Evolutionary conservation across 352 stramenopile genomes (phyloP).

Genomic region (Pythium volutum): DNA sequence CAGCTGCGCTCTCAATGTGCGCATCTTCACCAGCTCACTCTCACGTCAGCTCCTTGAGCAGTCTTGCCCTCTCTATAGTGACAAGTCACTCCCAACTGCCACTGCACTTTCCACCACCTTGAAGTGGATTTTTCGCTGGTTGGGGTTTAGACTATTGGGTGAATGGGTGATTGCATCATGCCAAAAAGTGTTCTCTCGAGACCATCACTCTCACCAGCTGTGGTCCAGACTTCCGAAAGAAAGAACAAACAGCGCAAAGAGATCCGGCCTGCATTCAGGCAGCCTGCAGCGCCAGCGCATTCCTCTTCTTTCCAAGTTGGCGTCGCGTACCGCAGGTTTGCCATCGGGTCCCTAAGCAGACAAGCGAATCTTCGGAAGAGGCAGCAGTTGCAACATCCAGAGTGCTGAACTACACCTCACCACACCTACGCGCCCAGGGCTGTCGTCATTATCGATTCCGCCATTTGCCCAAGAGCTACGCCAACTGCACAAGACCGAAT

Average conservation of each 20-base stretch:
- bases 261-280: conserved; percentile 1
- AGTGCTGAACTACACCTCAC: neutral
- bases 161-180: neutral
- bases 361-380: conserved; percentile 12
- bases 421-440: neutral
- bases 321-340: neutral
- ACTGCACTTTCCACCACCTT: conserved; percentile 4
- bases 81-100: conserved; percentile 8
- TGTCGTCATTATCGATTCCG: neutral
- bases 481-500: neutral
- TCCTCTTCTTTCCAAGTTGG: conserved; percentile 17
- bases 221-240: conserved; percentile 19
- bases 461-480: neutral
- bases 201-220: conserved; percentile 24
- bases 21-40: too few species aligned
- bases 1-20: conserved; percentile 40
- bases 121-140: conserved; percentile 22
- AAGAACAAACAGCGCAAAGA: conserved; percentile 1
- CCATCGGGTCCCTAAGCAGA: neutral
- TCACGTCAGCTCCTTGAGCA: too few species aligned
- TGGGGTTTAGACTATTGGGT: conserved; percentile 12
- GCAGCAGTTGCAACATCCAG: neutral
- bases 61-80: too few species aligned
- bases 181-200: conserved; percentile 16
- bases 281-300: conserved; percentile 17